Evolutionary conservation across 805 yeast species (phyloP).

Genomic region (Ogataea wickerhamii): DNA sequence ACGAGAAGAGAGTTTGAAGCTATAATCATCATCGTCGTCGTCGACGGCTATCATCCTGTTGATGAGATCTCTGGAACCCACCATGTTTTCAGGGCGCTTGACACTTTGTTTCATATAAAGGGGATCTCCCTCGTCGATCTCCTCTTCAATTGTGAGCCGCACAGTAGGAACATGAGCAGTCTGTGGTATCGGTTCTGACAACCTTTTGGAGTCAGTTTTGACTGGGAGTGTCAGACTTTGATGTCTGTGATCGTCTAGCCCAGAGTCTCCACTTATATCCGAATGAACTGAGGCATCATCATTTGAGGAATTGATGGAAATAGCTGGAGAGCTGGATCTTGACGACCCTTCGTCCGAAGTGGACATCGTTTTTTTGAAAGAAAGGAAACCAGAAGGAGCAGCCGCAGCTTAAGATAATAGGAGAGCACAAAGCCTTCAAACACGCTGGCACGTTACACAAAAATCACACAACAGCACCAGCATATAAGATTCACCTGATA

Average conservation of each 20-base stretch:
- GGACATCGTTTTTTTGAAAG: constrained; percentile 17
- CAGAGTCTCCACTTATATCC: constrained; percentile 34
- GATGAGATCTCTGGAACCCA: constrained; percentile 30
- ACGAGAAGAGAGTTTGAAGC: constrained; percentile 24
- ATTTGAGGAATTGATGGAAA: constrained; percentile 28
- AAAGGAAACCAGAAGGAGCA: no score
- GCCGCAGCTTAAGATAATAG: no score
- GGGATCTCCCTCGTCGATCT: constrained; percentile 3
- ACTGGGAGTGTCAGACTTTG: constrained; percentile 34
- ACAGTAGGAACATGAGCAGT: background rate
- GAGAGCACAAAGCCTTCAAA: no score
- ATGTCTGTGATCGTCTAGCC: constrained; percentile 34
- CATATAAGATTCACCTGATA: no score
- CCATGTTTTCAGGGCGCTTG: constrained; percentile 19
- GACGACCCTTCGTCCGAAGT: constrained; percentile 19
- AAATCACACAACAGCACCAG: no score
- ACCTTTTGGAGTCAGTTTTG: constrained; percentile 25
- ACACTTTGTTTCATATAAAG: constrained; percentile 6
- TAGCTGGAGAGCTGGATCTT: constrained; percentile 25
- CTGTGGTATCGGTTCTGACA: constrained; percentile 3
- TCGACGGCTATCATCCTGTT: constrained; percentile 28
- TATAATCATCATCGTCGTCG: constrained; percentile 27
- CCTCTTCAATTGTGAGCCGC: constrained; percentile 10
- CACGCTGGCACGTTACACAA: no score
- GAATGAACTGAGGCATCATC: constrained; percentile 33